Evolutionary conservation across 345 rosid genomes (phyloP).

Genomic region (Syzygium aqueum): DNA sequence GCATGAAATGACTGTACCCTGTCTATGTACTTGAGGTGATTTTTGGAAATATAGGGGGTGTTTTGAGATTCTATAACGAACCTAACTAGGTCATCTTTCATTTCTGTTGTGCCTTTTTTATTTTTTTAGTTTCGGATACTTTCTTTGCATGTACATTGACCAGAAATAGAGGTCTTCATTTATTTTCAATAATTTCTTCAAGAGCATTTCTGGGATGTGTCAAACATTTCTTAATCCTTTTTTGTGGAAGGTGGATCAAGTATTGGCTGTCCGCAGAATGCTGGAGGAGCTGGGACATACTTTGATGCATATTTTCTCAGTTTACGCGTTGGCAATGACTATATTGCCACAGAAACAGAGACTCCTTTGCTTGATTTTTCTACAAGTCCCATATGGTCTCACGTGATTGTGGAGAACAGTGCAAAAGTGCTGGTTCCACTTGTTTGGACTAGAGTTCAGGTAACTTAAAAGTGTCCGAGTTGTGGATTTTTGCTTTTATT

Average conservation of each 20-base stretch:
- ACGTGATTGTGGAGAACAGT: slow-evolving; percentile 82
- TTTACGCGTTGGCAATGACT: slow-evolving; percentile 82
- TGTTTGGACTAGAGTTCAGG: slow-evolving; percentile 98
- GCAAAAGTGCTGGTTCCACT: slow-evolving; percentile 94
- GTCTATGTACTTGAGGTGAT: neutral
- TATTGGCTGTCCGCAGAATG: slow-evolving; percentile 71
- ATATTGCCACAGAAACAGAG: slow-evolving; percentile 79
- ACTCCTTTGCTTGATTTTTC: slow-evolving; percentile 94
- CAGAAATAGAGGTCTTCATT: neutral
- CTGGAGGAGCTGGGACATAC: slow-evolving; percentile 98
- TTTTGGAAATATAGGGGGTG: neutral
- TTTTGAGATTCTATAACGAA: neutral
- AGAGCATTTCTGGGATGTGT: neutral
- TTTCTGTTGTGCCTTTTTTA: neutral
- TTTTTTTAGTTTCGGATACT: neutral
- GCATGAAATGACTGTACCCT: neutral
- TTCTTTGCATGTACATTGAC: neutral
- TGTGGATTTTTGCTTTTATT: neutral
- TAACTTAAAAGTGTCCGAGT: neutral
- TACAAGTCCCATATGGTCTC: slow-evolving; percentile 74
- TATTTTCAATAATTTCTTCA: neutral
- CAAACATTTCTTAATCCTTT: neutral
- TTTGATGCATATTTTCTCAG: slow-evolving; percentile 79
- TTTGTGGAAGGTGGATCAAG: slow-evolving; percentile 73
- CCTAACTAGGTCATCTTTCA: neutral